Evolutionary conservation across 179 eudicot genomes (phyloP).

Genomic region (Heliamphora pulchella): DNA sequence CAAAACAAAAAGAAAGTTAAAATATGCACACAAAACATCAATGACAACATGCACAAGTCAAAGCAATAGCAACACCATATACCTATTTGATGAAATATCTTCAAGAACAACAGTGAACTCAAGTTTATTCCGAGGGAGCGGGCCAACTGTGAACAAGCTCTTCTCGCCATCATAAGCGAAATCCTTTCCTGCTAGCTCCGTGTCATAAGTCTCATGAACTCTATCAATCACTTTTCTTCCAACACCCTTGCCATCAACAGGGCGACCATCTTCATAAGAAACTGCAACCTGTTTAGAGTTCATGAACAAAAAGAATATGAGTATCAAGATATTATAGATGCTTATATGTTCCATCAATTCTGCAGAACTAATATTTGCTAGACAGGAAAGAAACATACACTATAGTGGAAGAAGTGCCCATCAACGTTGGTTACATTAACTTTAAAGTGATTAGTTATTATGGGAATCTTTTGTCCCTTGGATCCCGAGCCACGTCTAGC

Average conservation of each 20-base stretch:
- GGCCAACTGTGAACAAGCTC: slow-evolving; percentile 83
- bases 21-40: neutral
- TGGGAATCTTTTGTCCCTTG: slow-evolving; percentile 57
- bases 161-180: slow-evolving; percentile 98
- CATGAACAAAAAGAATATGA: slow-evolving; percentile 15
- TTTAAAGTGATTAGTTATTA: slow-evolving; percentile 77
- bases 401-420: slow-evolving; percentile 79
- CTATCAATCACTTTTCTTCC: slow-evolving; percentile 76
- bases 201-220: slow-evolving; percentile 69
- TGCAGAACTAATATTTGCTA: neutral
- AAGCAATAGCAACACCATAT: neutral
- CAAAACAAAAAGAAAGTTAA: neutral
- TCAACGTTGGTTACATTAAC: slow-evolving; percentile 61
- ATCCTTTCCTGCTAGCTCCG: slow-evolving; percentile 77
- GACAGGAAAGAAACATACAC: slow-evolving; percentile 41
- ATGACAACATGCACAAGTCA: neutral
- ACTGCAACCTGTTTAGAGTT: slow-evolving; percentile 37
- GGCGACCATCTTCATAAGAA: slow-evolving; percentile 75
- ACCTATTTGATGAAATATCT: slow-evolving; percentile 68
- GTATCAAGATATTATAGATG: neutral
- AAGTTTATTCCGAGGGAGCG: slow-evolving; percentile 76
- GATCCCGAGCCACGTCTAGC: slow-evolving; percentile 61
- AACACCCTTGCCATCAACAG: slow-evolving; percentile 80
- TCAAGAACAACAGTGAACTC: slow-evolving; percentile 90
- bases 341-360: neutral